Evolutionary conservation across 768 basidiomycete species (phyloP).

Genomic region (Dentipellis fragilis): DNA sequence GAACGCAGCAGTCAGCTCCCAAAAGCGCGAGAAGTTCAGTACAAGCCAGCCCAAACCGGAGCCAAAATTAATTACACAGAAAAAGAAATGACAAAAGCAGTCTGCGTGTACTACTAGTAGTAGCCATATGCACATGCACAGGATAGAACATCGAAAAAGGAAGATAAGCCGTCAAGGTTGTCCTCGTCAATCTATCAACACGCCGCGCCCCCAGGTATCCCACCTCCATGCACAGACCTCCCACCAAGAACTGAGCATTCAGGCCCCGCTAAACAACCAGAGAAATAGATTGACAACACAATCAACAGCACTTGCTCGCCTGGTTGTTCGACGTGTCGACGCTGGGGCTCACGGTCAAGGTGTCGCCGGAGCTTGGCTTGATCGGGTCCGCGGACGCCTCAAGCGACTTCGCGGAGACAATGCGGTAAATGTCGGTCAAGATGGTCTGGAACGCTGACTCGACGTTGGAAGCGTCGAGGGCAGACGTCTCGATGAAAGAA

Average conservation of each 20-base stretch:
- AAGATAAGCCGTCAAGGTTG: neutral
- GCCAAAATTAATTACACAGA: neutral
- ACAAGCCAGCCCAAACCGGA: too few species aligned
- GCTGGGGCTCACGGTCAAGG: conserved; percentile 76
- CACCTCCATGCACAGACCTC: neutral
- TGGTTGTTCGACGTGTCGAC: conserved; percentile 50
- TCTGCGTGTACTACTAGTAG: neutral
- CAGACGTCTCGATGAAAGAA: conserved; percentile 97
- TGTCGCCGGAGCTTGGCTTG: conserved; percentile 73
- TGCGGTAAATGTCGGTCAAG: conserved; percentile 93
- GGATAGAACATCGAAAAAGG: neutral
- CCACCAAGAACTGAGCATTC: neutral
- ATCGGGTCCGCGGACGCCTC: conserved; percentile 73
- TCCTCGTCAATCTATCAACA: neutral
- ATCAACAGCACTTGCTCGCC: conserved; percentile 56
- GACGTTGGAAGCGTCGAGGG: conserved; percentile 98
- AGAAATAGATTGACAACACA: neutral
- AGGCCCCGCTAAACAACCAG: neutral
- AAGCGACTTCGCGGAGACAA: conserved; percentile 91
- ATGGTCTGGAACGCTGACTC: conserved; percentile 97
- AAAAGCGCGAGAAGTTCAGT: too few species aligned
- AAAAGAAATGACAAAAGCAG: neutral
- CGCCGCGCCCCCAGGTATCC: neutral
- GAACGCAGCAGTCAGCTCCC: too few species aligned
- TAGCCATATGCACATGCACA: neutral